phyloP scores from a whole-genome alignment of 192 early-diverging fungal genomes.

The Rhizoclosmatium globosum region DNA sequence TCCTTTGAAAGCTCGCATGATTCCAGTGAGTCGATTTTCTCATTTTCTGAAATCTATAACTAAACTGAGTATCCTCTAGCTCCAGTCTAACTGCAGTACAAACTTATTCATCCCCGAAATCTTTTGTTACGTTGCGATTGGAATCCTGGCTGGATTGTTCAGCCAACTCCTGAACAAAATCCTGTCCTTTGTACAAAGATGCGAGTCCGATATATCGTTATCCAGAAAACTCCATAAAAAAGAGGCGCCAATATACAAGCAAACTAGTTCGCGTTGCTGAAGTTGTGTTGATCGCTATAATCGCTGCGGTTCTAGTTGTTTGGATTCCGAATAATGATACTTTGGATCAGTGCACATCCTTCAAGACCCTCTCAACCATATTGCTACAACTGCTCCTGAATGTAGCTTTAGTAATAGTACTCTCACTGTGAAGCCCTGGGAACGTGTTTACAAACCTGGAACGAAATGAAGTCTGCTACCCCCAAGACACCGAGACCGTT shows the following conservation, averaged over 20 bases:
- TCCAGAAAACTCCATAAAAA: neutral
- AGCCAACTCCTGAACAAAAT: conserved; percentile 40
- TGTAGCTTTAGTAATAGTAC: neutral
- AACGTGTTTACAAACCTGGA: neutral
- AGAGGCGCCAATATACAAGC: neutral
- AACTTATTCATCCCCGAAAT: neutral
- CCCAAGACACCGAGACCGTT: neutral
- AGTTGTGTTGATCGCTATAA: neutral
- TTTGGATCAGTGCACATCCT: neutral
- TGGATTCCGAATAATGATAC: neutral
- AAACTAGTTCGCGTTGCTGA: neutral
- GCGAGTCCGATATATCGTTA: conserved; percentile 28
- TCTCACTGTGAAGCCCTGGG: neutral
- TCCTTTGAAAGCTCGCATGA: conserved; percentile 5
- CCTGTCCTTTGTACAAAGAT: conserved; percentile 37
- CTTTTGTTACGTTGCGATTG: conserved; percentile 26
- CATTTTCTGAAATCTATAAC: neutral
- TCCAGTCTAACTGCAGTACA: neutral
- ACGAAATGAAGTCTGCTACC: neutral
- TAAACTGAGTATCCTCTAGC: neutral
- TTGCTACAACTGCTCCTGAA: neutral
- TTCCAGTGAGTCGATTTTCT: conserved; percentile 22
- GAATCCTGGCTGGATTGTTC: conserved; percentile 37
- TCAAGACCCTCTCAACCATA: neutral
- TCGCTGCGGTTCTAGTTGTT: neutral